Evolutionary conservation across 495 filamentous ascomycete species (phyloP).

Genomic region (Penicillium canescens): DNA sequence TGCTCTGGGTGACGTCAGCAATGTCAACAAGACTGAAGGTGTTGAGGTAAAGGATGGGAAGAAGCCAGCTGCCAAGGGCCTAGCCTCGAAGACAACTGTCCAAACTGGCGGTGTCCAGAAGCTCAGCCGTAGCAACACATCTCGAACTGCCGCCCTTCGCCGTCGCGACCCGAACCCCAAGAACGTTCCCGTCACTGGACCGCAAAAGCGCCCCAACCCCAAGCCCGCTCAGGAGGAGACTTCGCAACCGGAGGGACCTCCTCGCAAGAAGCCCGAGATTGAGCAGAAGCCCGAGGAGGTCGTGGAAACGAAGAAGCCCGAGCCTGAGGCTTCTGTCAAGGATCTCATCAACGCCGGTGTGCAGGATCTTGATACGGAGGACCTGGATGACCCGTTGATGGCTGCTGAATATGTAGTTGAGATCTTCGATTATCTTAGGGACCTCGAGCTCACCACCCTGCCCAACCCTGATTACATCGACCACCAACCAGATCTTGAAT

Average conservation of each 20-base stretch:
- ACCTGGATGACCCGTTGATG: constrained; percentile 92
- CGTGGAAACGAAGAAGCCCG: constrained; percentile 1
- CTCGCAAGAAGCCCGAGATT: constrained; percentile 50
- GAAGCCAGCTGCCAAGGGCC: constrained; percentile 61
- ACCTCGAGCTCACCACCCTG: constrained; percentile 78
- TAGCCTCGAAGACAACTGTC: constrained; percentile 76
- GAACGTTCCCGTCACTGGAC: constrained; percentile 57
- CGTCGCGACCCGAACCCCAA: constrained; percentile 67
- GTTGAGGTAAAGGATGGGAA: constrained; percentile 63
- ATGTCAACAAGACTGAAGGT: constrained; percentile 76
- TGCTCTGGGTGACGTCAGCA: constrained; percentile 92
- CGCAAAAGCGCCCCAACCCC: constrained; percentile 59
- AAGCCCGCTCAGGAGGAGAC: constrained; percentile 60
- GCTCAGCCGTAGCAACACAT: constrained; percentile 62
- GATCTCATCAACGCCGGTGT: constrained; percentile 50
- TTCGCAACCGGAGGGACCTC: constrained; percentile 57
- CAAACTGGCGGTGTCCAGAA: constrained; percentile 77
- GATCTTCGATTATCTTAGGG: constrained; percentile 94
- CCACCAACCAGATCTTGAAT: constrained; percentile 89
- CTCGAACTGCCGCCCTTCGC: constrained; percentile 56
- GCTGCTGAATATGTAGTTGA: constrained; percentile 95
- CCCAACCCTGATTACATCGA: constrained; percentile 94
- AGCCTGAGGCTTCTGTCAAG: constrained; percentile 18
- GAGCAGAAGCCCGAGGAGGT: constrained; percentile 48
- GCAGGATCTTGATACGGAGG: constrained; percentile 77